These are phyloP conservation scores for Mentha longifolia DNA, from an alignment of 257 asterid genomes.

Conservation along the genomic window DNA sequence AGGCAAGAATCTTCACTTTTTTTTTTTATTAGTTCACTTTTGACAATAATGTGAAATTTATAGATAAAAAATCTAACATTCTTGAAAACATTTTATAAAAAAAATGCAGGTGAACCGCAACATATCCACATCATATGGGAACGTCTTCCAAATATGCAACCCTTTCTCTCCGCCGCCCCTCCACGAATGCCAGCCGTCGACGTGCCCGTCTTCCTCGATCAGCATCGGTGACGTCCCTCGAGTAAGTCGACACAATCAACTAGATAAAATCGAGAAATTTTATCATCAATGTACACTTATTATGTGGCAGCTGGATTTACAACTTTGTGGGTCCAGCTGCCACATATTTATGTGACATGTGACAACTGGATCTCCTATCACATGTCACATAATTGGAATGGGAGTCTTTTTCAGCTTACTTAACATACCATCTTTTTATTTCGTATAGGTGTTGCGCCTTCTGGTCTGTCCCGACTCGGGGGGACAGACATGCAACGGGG, in stretches of 20 bases:
- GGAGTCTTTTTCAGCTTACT: too few species aligned
- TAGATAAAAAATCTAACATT: background rate
- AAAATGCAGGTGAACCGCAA: constrained; percentile 67
- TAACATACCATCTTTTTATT: too few species aligned
- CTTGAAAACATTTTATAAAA: background rate
- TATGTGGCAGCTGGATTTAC: too few species aligned
- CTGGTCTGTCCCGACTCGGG: constrained; percentile 60
- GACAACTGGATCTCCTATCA: too few species aligned
- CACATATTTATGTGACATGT: too few species aligned
- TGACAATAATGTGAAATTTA: too few species aligned
- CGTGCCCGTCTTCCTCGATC: constrained; percentile 56
- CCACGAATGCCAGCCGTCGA: constrained; percentile 56
- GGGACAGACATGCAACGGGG: constrained; percentile 63
- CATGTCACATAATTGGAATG: too few species aligned
- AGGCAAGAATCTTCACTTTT: constrained; percentile 35
- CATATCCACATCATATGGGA: constrained; percentile 58
- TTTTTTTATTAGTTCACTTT: too few species aligned
- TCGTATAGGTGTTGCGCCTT: constrained; percentile 43
- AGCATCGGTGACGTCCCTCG: constrained; percentile 70
- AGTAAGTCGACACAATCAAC: constrained; percentile 17
- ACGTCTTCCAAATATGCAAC: constrained; percentile 74
- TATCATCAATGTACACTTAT: too few species aligned
- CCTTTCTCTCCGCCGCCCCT: constrained; percentile 84
- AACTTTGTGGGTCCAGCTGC: too few species aligned
- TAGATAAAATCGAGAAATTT: too few species aligned